phyloP scores from a whole-genome alignment of 2,329 filamentous ascomycete species.

The Aspergillus versicolor region DNA sequence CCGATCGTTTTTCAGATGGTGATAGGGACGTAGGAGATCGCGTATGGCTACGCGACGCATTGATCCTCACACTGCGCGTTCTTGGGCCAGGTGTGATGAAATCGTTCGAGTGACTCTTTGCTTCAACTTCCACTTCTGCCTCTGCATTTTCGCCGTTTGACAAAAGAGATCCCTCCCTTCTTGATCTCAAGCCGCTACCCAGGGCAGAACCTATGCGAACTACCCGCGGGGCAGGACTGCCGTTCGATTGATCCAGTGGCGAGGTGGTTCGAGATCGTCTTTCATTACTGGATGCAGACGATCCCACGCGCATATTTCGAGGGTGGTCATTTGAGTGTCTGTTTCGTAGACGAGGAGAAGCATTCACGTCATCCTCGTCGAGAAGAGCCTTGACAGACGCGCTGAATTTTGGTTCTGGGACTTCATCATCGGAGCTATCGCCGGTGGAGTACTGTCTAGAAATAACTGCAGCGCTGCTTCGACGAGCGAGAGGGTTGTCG shows the following conservation, averaged over 20 bases:
- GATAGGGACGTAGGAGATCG: slow-evolving; percentile 42
- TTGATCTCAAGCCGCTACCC: slow-evolving; percentile 29
- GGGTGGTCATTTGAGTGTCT: slow-evolving; percentile 23
- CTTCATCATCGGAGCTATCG: slow-evolving; percentile 93
- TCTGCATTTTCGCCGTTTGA: slow-evolving; percentile 35
- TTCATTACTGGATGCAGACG: slow-evolving; percentile 28
- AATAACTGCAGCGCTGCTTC: slow-evolving; percentile 21
- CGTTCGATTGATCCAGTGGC: slow-evolving; percentile 38
- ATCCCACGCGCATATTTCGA: slow-evolving; percentile 26
- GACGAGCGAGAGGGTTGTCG: slow-evolving; percentile 17
- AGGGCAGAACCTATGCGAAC: slow-evolving; percentile 39
- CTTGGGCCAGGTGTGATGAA: slow-evolving; percentile 50
- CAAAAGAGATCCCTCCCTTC: slow-evolving; percentile 40
- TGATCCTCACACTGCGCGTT: slow-evolving; percentile 44
- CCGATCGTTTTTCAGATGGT: slow-evolving; percentile 34
- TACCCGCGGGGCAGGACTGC: slow-evolving; percentile 44
- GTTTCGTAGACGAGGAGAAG: slow-evolving; percentile 47
- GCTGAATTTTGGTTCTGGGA: slow-evolving; percentile 86
- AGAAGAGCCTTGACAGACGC: slow-evolving; percentile 86
- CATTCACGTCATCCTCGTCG: slow-evolving; percentile 50
- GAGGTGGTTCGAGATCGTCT: slow-evolving; percentile 37
- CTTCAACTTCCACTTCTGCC: slow-evolving; percentile 26
- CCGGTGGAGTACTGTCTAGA: slow-evolving; percentile 51
- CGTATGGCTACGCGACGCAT: slow-evolving; percentile 41
- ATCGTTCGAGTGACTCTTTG: slow-evolving; percentile 30